Base-by-base conservation (phyloP, 1,284 basidiomycete species). In the Ceratobasidium sp. region DNA sequence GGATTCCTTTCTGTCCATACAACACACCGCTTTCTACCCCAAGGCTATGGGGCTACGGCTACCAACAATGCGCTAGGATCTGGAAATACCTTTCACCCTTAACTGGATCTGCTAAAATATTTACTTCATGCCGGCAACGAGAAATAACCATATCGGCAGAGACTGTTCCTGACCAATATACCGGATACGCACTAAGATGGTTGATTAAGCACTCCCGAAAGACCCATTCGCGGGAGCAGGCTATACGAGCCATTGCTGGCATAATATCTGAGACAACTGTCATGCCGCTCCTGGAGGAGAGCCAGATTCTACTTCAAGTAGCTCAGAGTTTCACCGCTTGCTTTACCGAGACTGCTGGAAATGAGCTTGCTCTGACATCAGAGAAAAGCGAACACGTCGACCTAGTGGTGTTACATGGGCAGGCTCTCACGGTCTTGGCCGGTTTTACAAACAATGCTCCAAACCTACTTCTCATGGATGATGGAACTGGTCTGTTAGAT, bases 251-350 rank as follows among this genome's bases (percentile, higher is more conserved):
- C 11, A 11, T 38, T 11, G 49, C 64, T 13, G 63, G 47, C 7
- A 35, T 30, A 23, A 11, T 21, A 4, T 30, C 52, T 13, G 35
- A 38, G 13, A 44, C 23, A 6, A 14, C 11, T 14, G 23, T 46
- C 21, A 55, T 32, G 52, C 26, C 43, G 6, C 50, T 30, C 11
- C 50, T 44, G 5, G 38, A 23, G 7, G 26, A 44, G 18, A 23
- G 55, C 18, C 28, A 35, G 2, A 9, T 57, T 8, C n/a, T 54
- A 7, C 8, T 32, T 14, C 49, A 52, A 1, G 35, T 66, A 26
- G 63, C 52, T 32, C 64, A 69, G 44, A 54, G 41, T 4, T 69
- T 69, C 13, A 55, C 52, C 6, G 49, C 64, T 4, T 46, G 23
- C 2, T 69, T 69, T n/a, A 41, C 28, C 4, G 63, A 49, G 14